phyloP scores from a whole-genome alignment of 192 early-diverging fungal species.

The Coemansia sp. region DNA sequence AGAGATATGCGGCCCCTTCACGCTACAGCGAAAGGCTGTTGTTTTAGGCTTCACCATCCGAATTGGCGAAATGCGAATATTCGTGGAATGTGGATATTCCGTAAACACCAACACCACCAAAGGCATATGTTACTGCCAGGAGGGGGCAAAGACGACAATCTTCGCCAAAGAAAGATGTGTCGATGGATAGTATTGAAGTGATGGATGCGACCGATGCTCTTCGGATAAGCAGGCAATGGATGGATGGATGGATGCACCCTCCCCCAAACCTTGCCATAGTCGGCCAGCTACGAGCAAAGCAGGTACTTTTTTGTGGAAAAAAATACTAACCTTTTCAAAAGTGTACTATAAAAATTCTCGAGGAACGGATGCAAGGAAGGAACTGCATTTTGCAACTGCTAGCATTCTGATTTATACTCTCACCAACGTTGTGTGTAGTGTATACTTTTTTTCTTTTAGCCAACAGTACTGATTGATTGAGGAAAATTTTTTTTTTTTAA shows the following conservation, averaged over 20 bases:
- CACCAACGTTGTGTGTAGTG: no score
- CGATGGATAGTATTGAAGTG: no score
- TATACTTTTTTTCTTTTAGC: not conserved
- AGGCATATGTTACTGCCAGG: no score
- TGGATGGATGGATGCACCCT: not conserved
- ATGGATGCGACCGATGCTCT: constrained; percentile 11
- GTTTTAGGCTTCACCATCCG: no score
- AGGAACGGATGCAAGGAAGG: constrained; percentile 46
- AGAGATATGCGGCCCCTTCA: no score
- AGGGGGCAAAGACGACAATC: no score
- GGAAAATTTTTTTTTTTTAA: not conserved
- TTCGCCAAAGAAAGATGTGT: not conserved
- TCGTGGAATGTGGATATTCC: no score
- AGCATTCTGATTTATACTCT: constrained; percentile 26
- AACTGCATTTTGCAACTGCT: not conserved
- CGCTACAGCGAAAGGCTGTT: no score
- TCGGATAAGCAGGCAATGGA: not conserved
- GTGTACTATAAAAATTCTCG: constrained; percentile 24
- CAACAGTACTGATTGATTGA: not conserved
- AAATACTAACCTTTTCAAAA: constrained; percentile 43
- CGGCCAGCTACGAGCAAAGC: no score
- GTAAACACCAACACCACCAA: no score
- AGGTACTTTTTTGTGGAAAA: not conserved
- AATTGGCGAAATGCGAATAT: no score
- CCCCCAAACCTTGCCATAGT: no score